Evolutionary conservation across 2,329 filamentous ascomycete species (phyloP).

Genomic region (Trichoderma simmonsii): DNA sequence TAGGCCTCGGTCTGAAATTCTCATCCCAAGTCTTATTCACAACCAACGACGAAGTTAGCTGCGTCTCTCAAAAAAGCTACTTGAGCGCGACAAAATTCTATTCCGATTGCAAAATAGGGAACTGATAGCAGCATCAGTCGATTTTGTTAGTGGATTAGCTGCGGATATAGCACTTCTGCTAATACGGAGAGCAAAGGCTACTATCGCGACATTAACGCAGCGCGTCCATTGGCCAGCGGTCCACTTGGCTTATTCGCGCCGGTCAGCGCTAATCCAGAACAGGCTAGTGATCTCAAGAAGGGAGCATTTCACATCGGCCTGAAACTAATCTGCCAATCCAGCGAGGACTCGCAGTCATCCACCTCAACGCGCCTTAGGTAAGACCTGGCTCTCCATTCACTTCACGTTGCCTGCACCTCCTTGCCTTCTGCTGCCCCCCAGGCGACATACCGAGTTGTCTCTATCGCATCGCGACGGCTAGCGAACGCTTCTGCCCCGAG

Average conservation of each 20-base stretch:
- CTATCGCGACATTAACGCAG: conserved; percentile 18
- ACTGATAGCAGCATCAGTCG: neutral
- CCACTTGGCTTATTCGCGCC: conserved; percentile 22
- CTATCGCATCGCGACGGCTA: conserved; percentile 16
- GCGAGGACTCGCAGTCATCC: conserved; percentile 31
- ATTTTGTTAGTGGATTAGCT: neutral
- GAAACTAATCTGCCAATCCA: conserved; percentile 33
- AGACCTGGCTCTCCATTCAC: conserved; percentile 29
- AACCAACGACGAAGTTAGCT: neutral
- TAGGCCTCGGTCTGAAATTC: neutral
- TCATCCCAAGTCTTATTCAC: neutral
- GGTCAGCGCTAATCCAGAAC: conserved; percentile 29
- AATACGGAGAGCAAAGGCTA: neutral
- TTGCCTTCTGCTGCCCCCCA: conserved; percentile 22
- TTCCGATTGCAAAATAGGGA: neutral
- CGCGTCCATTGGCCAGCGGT: conserved; percentile 26
- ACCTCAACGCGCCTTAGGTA: conserved; percentile 33
- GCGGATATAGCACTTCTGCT: neutral
- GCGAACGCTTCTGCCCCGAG: conserved; percentile 15
- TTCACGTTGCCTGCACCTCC: conserved; percentile 24
- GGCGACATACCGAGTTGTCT: conserved; percentile 16
- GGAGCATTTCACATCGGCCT: conserved; percentile 29
- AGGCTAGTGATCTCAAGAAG: conserved; percentile 23
- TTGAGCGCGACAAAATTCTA: neutral
- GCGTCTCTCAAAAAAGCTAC: neutral